A percentile compares a stretch with the other conserved stretches of the same genome.
These are phyloP conservation scores for Cryptosporidium viatorum DNA, from an alignment of 169 alveolate species.

Conservation along the genomic window DNA sequence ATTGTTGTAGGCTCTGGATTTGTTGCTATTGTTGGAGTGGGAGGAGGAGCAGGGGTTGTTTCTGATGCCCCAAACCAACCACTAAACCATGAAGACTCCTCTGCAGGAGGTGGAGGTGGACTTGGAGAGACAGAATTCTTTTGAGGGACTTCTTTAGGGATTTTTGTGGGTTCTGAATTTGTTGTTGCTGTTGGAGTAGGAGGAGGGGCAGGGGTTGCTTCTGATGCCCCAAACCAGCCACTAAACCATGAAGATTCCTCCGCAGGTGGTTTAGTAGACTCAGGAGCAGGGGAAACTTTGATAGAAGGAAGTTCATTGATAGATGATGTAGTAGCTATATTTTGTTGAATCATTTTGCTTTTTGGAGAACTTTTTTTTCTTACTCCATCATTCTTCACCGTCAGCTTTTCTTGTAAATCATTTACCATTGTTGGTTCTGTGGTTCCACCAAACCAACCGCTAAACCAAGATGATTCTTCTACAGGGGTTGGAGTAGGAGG, in stretches of 20 bases:
- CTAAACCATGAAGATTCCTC: constrained; percentile 54
- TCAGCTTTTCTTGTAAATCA: background rate
- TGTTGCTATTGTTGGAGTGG: constrained; percentile 18
- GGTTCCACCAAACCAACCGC: constrained; percentile 50
- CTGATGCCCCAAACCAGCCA: constrained; percentile 50
- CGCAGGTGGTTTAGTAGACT: background rate
- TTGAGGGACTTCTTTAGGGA: background rate
- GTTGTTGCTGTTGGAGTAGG: constrained; percentile 17
- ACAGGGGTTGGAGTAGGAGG: constrained; percentile 29
- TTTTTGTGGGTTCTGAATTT: background rate
- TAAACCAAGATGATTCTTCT: constrained; percentile 34
- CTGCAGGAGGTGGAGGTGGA: constrained; percentile 35
- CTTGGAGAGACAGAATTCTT: background rate
- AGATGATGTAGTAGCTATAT: background rate
- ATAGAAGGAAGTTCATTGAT: background rate
- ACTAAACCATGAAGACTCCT: constrained; percentile 58
- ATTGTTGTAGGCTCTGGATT: background rate
- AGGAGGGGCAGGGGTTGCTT: constrained; percentile 36
- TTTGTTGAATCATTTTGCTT: background rate
- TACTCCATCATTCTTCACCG: background rate
- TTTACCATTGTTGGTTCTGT: background rate
- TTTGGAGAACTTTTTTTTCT: constrained; percentile 32
- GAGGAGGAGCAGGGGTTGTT: constrained; percentile 64
- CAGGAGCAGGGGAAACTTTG: constrained; percentile 15
- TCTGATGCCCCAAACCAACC: constrained; percentile 65